Base-by-base conservation (phyloP, 208 protist genomes). In the Herpetomonas tarakana region DNA sequence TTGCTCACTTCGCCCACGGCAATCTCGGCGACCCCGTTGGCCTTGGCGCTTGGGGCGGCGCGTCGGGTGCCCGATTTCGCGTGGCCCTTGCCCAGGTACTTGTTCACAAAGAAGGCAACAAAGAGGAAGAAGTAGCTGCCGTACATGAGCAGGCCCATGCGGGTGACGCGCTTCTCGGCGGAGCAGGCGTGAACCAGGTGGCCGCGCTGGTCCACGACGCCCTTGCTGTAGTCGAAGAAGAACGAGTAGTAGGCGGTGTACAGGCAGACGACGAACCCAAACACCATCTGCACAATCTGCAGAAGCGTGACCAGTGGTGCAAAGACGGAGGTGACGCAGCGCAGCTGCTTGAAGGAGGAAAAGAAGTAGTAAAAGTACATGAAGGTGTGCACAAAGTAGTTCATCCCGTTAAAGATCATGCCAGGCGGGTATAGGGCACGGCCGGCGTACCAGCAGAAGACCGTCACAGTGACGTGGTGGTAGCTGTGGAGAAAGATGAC, bases 351-450 rank as follows among this genome's bases (percentile, higher is more conserved):
- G 31, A 67, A 81, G 0, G 77, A 83, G 49, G 65, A 75, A 19
- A 86, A 3, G 30, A 82, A 83, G 71, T 96, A 97, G 65, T 97
- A 96, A 1, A 65, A 69, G 61, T 97, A 97, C 91, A 97, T 97
- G 74, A 96, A 68, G 12, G 82, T 69, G 65, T 97, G 91, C 16
- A 97, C 85, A 14, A 71, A 62, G 60, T 91, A 88, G 66, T 97
- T 96, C 90, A 97, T 93, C 9, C 76, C 71, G 21, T 77, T 75
- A 58, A 96, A 98, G 63, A 73, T 79, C 29, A 92, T 58, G 19
- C 85, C 83, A 51, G 68, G 72, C 19, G 69, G 72, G 31, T 88
- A 56, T 0, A 75, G 57, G 22, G 52, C 24, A 4, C 68, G 57
- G 14, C 74, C 88, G 0, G 86, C 86, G 49, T 82, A 62, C 88